Evolutionary conservation across 352 stramenopile species (phyloP).

Genomic region (Pythium guiyangense): DNA sequence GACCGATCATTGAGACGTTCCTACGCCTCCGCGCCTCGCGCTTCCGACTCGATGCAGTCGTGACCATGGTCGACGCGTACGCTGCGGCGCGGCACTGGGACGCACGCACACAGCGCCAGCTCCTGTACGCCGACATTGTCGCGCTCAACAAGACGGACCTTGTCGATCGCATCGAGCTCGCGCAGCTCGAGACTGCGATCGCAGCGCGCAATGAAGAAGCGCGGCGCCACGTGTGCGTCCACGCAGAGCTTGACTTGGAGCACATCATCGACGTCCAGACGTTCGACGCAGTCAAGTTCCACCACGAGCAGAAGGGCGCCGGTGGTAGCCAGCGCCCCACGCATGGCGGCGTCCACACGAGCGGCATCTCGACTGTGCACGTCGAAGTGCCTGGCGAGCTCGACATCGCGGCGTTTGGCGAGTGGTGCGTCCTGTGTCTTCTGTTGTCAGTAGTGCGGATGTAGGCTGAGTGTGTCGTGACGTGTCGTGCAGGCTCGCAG

Average conservation of each 20-base stretch:
- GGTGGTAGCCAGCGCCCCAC: too few species aligned
- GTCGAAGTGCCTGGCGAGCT: slow-evolving; percentile 44
- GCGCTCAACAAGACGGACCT: slow-evolving; percentile 74
- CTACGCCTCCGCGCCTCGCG: slow-evolving; percentile 85
- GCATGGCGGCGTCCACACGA: slow-evolving; percentile 49
- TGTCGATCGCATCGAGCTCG: slow-evolving; percentile 26
- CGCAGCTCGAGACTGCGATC: slow-evolving; percentile 28
- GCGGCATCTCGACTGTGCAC: slow-evolving; percentile 48
- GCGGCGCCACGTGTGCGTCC: slow-evolving; percentile 32
- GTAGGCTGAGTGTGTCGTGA: background rate
- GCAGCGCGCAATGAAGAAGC: slow-evolving; percentile 47
- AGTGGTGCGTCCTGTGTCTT: slow-evolving; percentile 31
- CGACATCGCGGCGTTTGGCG: slow-evolving; percentile 43
- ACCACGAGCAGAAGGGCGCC: slow-evolving; percentile 9
- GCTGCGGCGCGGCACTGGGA: slow-evolving; percentile 42
- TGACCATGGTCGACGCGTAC: slow-evolving; percentile 94
- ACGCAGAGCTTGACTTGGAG: slow-evolving; percentile 44
- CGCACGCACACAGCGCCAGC: slow-evolving; percentile 16
- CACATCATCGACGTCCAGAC: slow-evolving; percentile 66
- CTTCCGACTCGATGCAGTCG: slow-evolving; percentile 94
- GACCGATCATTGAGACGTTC: slow-evolving; percentile 97
- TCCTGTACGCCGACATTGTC: slow-evolving; percentile 66
- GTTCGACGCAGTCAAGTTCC: slow-evolving; percentile 67
- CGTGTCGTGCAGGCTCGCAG: slow-evolving; percentile 25
- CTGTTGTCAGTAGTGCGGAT: background rate